Conservation (phyloP, 371 early-diverging fungal genomes). For the Capniomyces stellatus region DNA sequence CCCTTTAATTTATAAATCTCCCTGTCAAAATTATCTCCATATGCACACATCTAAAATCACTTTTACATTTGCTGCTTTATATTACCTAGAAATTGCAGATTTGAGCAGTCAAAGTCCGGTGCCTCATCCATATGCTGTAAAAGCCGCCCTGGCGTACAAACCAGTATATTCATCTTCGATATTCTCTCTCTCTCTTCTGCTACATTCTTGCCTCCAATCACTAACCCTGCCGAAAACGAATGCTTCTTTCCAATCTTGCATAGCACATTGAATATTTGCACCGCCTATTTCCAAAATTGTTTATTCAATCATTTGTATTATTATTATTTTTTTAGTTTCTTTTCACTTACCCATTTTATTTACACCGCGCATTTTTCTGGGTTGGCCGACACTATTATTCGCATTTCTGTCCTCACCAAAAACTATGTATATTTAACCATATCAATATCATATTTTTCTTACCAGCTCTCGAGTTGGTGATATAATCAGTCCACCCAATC, state of each 20-base stretch:
- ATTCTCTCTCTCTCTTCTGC: slow-evolving; percentile 76
- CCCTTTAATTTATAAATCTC: no score
- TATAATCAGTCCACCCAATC: slow-evolving; percentile 83
- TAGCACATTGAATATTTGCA: slow-evolving; percentile 91
- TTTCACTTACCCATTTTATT: no score
- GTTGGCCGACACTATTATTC: no score
- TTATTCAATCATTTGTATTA: slow-evolving; percentile 15
- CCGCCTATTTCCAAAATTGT: slow-evolving; percentile 29
- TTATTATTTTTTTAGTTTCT: no score
- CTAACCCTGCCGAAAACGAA: slow-evolving; percentile 82
- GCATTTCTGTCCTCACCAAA: no score
- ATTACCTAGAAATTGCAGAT: slow-evolving; percentile 47
- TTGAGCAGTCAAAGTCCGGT: slow-evolving; percentile 66
- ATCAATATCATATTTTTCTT: slow-evolving; percentile 2
- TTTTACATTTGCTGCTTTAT: no score
- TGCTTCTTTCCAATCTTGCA: slow-evolving; percentile 70
- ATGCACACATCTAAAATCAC: no score
- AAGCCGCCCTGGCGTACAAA: slow-evolving; percentile 95
- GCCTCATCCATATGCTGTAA: slow-evolving; percentile 96
- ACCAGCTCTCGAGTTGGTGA: slow-evolving; percentile 96
- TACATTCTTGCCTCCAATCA: slow-evolving; percentile 93
- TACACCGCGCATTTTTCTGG: no score
- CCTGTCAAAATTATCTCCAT: no score
- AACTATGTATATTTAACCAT: no score
- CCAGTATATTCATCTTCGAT: slow-evolving; percentile 78